Evolutionary conservation across 257 asterid species (phyloP), one percentile per base, ranked within the genome.

Genomic region (Asclepias syriaca): DNA sequence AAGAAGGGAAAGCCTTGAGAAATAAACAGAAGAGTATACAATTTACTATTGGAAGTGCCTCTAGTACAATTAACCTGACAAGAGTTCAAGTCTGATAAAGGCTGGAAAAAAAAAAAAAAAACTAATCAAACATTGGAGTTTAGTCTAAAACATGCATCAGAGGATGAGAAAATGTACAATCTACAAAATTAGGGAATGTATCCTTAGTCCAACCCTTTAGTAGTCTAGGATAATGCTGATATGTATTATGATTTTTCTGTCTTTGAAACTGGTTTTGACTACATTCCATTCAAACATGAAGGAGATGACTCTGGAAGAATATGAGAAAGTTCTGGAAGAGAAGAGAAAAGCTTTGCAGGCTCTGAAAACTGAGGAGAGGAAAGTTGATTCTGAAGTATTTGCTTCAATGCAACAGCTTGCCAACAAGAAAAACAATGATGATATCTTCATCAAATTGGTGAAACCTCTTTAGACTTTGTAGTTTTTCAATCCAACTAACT

Each of bases 241-340:
- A 12, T 19, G 13, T 59, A 15, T 15, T 50, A 50, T 13, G 12
- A 7, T 7, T 57, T 12, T 59, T 58, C 4, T 59, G 22, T 67
- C 55, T 57, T 51, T 56, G 4, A 67, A 67, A 58, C 65, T 68
- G 37, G 32, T 48, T 32, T 59, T 18, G 8, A 11, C 50, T 46
- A 5, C n/a, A n/a, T 51, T 66, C 21, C 22, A 18, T 32, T 79
- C 53, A 46, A 24, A 24, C 58, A 29, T 65, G 77, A 79, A 93
- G 98, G 97, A 89, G 81, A 93, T 93, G 97, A 93, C 98, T 10
- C 88, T 93, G 76, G 97, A 88, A 77, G 98, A 93, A 82, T 93
- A 91, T 60, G 96, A 89, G 83, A 93, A 88, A 85, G 70, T 87
- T 77, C 82, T 83, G 69, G 96, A 89, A 64, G 98, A 93, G 74